Base-by-base conservation (phyloP, 2,329 filamentous ascomycete genomes). In the Neodidymelliopsis sp. region DNA sequence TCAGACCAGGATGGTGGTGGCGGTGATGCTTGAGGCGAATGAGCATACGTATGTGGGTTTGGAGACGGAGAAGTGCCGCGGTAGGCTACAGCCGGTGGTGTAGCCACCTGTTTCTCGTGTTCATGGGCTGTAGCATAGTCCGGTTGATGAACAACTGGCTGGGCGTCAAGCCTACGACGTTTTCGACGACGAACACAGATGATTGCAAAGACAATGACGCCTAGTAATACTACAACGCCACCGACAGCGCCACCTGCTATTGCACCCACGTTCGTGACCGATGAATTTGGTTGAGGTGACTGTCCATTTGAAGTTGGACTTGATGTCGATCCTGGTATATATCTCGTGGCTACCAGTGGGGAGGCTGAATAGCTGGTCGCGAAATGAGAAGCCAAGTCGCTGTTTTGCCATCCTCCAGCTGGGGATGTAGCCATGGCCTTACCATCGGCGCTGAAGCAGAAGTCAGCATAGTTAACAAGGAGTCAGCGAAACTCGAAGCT, bases 401-500 rank as follows among this genome's bases (percentile, higher is more conserved):
- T 57, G 41, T 76, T 71, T 41, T 70, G 68, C 65, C 81, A 85
- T 8, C 79, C 57, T 57, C 66, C 64, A 56, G 67, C 64, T 2
- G 83, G 83, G 0, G 70, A 69, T 0, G 66, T 79, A 19, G 73
- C 70, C n/a, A 81, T 82, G 6, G 82, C 82, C 25, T 76, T 75
- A 37, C 83, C 83, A 9, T 70, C 60, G 5, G 72, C 60, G 13
- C 54, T 57, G 16, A n/a, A n/a, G 3, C 28, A 4, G 9, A 6
- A 8, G n/a, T 30, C 28, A 30, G 13, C 18, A 16, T 15, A 6
- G 10, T 30, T n/a, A n/a, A n/a, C n/a, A n/a, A n/a, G n/a, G n/a
- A 7, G 12, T 27, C 24, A 40, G 30, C 16, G 10, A 7, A 7
- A 12, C 7, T 27, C 7, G 24, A 27, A 12, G 24, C 24, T 7